Evolutionary conservation across 2,329 filamentous ascomycete species (phyloP), one percentile per base, ranked within the genome.

Genomic region (Talaromyces sp.): DNA sequence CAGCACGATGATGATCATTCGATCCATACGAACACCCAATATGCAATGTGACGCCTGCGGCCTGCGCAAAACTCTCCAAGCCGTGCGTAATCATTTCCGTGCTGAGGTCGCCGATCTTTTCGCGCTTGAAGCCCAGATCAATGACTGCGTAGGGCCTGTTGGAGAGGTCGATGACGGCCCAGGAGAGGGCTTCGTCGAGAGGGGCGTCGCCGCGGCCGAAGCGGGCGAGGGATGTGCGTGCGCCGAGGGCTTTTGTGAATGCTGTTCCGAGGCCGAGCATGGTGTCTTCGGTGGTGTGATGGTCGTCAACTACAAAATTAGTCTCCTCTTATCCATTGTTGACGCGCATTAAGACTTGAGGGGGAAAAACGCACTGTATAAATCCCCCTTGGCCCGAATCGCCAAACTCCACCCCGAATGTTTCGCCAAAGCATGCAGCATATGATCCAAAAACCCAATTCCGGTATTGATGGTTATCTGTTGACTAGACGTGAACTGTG

Each of bases 41-140:
- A 82, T 99, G 95, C 74, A 98, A 82, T n/a, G 95, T 99, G 62
- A 97, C 85, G 31, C 92, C 89, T 3, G 93, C 92, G 10, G 88
- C 91, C 82, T 96, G 91, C 49, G 94, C 93, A 80, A 97, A 99
- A 81, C 90, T 95, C 83, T 96, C 88, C 75, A 99, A 79, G 71
- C 93, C 96, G 83, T 99, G 95, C 54, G 94, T 93, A 49, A 99
- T 88, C 95, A 99, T 99, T 85, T 99, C 94, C 72, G 88, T 91
- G 82, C 90, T 94, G 70, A 99, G 82, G 75, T 95, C 92, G 65
- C 95, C 95, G 73, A 99, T 91, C 85, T 92, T 96, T 83, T 98
- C 95, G 68, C 95, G 87, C 83, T 86, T 89, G 67, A 97, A 87
- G 11, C 92, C 93, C 13, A 98, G 83, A 64, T 97, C 88, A 63